A percentile compares a stretch with the other conserved stretches of the same genome.
phyloP scores from a whole-genome alignment of 805 yeast species.

The Ogataea glucozyma region DNA sequence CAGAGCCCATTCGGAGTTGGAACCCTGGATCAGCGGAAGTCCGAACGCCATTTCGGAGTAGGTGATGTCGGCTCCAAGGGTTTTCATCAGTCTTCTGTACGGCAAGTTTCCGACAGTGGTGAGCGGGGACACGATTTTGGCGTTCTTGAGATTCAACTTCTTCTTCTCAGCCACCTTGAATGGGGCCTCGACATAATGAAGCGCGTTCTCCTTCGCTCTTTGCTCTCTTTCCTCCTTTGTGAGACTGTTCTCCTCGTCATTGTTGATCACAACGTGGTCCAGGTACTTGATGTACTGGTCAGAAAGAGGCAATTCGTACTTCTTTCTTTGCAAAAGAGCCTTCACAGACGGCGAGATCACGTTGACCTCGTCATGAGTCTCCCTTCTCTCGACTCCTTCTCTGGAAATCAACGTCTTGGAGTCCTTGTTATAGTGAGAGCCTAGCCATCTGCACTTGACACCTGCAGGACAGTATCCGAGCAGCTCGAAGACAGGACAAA shows the following conservation, averaged over 20 bases:
- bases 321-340: slow-evolving; percentile 56
- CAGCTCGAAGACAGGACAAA: slow-evolving; percentile 80
- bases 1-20: slow-evolving; percentile 95
- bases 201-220: slow-evolving; percentile 37
- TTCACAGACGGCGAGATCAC: slow-evolving; percentile 50
- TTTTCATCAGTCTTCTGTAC: slow-evolving; percentile 87
- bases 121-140: slow-evolving; percentile 90
- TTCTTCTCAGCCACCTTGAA: slow-evolving; percentile 82
- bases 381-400: slow-evolving; percentile 35
- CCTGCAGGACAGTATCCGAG: slow-evolving; percentile 94
- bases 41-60: slow-evolving; percentile 94
- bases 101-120: slow-evolving; percentile 98
- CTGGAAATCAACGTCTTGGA: slow-evolving; percentile 47
- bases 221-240: slow-evolving; percentile 35
- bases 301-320: slow-evolving; percentile 57
- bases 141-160: slow-evolving; percentile 60
- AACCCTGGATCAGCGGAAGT: slow-evolving; percentile 83
- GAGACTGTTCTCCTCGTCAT: slow-evolving; percentile 35
- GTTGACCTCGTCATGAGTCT: slow-evolving; percentile 58
- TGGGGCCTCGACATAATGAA: slow-evolving; percentile 73
- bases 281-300: slow-evolving; percentile 61
- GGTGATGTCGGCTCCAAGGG: slow-evolving; percentile 88
- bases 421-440: slow-evolving; percentile 61
- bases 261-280: slow-evolving; percentile 55
- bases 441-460: slow-evolving; percentile 86